phyloP scores from a whole-genome alignment of 2,329 filamentous ascomycete genomes.

The Penicillium corylophilum region DNA sequence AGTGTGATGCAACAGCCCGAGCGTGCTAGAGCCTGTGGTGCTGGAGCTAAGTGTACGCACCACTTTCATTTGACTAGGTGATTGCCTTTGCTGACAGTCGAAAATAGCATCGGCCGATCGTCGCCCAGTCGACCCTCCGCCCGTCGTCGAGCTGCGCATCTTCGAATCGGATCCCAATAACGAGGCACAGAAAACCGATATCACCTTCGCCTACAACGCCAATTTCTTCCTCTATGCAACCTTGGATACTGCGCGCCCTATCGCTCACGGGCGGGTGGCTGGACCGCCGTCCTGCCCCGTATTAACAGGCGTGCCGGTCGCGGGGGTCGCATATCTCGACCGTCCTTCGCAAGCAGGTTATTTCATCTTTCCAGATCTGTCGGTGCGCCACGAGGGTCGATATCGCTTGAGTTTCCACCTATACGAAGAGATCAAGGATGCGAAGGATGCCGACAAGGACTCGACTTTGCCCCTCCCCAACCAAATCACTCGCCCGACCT shows the following conservation, averaged over 20 bases:
- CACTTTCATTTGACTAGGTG: neutral
- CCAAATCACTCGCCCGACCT: conserved; percentile 26
- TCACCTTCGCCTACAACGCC: conserved; percentile 89
- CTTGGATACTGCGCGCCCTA: conserved; percentile 77
- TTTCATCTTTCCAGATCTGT: conserved; percentile 96
- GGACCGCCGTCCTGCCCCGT: conserved; percentile 72
- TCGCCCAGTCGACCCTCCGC: conserved; percentile 89
- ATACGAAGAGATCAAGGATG: conserved; percentile 89
- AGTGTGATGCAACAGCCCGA: conserved; percentile 91
- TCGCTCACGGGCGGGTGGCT: conserved; percentile 76
- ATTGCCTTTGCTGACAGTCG: conserved; percentile 1
- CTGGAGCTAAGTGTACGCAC: conserved; percentile 83
- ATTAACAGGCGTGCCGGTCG: conserved; percentile 89
- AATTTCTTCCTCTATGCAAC: conserved; percentile 98
- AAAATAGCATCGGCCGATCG: conserved; percentile 74
- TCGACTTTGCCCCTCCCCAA: conserved; percentile 40
- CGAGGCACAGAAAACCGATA: conserved; percentile 62
- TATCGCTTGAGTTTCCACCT: conserved; percentile 91
- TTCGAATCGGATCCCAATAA: conserved; percentile 62
- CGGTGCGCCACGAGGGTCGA: conserved; percentile 89
- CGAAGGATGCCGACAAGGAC: conserved; percentile 69
- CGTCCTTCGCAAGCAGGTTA: conserved; percentile 78
- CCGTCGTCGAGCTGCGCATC: conserved; percentile 87
- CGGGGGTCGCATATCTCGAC: conserved; percentile 93
- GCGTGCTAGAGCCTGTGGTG: conserved; percentile 90